Conservation (phyloP, 441 rosid species). For the Biscutella laevigata region DNA sequence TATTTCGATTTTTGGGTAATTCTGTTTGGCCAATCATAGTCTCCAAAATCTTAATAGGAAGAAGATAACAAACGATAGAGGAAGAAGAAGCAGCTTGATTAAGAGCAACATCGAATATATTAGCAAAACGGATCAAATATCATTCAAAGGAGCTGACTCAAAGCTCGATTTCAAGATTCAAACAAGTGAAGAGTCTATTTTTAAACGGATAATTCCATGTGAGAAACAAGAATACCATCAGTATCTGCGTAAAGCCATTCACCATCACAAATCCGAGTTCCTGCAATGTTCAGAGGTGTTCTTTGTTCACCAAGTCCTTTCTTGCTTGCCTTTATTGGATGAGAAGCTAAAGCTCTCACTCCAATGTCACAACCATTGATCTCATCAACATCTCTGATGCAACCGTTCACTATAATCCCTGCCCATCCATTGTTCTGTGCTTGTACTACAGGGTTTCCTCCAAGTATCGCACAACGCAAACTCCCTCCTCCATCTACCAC, state of each 20-base stretch:
- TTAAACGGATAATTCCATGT: slow-evolving; percentile 51
- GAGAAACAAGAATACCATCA: slow-evolving; percentile 77
- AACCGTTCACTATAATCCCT: slow-evolving; percentile 49
- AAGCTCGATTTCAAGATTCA: slow-evolving; percentile 8
- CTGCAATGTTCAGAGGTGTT: slow-evolving; percentile 62
- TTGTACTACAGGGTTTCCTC: slow-evolving; percentile 92
- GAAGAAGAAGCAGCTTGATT: slow-evolving; percentile 41
- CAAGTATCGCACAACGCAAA: slow-evolving; percentile 74
- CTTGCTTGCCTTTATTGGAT: slow-evolving; percentile 30
- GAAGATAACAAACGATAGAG: slow-evolving; percentile 27
- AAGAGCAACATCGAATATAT: too few species aligned
- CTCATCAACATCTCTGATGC: slow-evolving; percentile 34
- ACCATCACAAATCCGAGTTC: slow-evolving; percentile 73
- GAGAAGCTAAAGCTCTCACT: slow-evolving; percentile 31
- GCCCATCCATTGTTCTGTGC: slow-evolving; percentile 98
- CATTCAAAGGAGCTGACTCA: background rate
- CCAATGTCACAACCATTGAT: slow-evolving; percentile 32
- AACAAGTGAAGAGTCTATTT: too few species aligned
- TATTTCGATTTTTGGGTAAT: too few species aligned
- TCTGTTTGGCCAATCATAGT: too few species aligned
- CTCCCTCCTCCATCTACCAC: slow-evolving; percentile 96
- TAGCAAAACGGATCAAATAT: background rate
- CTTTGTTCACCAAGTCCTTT: slow-evolving; percentile 57
- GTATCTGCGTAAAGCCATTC: slow-evolving; percentile 96
- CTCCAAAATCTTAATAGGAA: slow-evolving; percentile 29